A percentile compares a stretch with the other conserved stretches of the same genome.
Evolutionary conservation across 2,329 filamentous ascomycete species (phyloP).

Genomic region (Phaeosphaeriaceae sp.): DNA sequence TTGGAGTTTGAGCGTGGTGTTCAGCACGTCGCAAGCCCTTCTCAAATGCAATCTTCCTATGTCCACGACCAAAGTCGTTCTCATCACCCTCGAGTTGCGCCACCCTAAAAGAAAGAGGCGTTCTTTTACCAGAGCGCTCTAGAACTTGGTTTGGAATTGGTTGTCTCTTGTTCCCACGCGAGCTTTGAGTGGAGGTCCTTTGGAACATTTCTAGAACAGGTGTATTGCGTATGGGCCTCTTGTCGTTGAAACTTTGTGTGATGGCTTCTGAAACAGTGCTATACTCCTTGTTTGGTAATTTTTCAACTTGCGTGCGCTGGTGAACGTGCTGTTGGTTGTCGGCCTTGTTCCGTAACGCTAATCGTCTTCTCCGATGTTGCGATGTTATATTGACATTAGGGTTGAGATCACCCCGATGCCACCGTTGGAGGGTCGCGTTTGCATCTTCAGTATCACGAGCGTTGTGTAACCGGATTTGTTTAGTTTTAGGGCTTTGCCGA

Average conservation of each 20-base stretch:
- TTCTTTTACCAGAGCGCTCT: not conserved
- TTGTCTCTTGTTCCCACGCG: conserved; percentile 3
- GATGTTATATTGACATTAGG: conserved; percentile 15
- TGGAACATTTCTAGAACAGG: conserved; percentile 19
- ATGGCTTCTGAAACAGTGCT: not conserved
- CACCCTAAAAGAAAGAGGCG: conserved; percentile 28
- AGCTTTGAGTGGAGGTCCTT: conserved; percentile 2
- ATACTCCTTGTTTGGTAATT: not conserved
- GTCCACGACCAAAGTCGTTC: conserved; percentile 39
- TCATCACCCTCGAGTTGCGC: conserved; percentile 55
- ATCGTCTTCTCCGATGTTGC: not conserved
- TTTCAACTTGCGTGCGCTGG: not conserved
- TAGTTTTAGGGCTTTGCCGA: conserved; percentile 59
- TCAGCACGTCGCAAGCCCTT: conserved; percentile 38
- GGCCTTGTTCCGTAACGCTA: conserved; percentile 23
- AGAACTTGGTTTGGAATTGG: not conserved
- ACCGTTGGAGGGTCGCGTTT: conserved; percentile 56
- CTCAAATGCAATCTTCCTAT: conserved; percentile 49
- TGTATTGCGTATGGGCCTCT: not conserved
- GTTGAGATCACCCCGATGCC: conserved; percentile 55
- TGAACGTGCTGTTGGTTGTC: conserved; percentile 27
- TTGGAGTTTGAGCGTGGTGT: conserved; percentile 26
- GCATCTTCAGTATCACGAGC: conserved; percentile 62
- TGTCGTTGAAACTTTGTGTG: conserved; percentile 5
- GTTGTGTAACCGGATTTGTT: conserved; percentile 60